Percentiles rank a stretch among this genome's conserved stretches.
These are phyloP conservation scores for Leccinellum albellum DNA, from an alignment of 768 basidiomycete species.

Conservation along the genomic window DNA sequence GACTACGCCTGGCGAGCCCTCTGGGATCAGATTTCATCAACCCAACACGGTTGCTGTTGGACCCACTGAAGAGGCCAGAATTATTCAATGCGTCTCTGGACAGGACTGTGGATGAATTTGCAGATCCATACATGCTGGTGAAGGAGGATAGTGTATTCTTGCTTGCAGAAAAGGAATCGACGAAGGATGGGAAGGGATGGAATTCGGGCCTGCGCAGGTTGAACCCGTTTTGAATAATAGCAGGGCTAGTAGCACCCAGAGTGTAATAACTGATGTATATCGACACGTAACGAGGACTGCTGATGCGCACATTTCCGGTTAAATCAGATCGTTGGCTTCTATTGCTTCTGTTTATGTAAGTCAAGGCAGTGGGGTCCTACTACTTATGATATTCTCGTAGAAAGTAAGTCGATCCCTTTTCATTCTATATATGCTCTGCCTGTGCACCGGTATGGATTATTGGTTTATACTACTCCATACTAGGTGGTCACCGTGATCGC, in stretches of 20 bases:
- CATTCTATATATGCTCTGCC: no score
- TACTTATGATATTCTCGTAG: no score
- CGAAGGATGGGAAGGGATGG: no score
- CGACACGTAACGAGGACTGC: no score
- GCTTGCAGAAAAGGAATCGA: not conserved
- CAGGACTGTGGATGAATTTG: not conserved
- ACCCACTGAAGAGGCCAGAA: constrained; percentile 9
- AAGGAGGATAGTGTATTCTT: not conserved
- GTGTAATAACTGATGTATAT: not conserved
- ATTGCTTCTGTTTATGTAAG: no score
- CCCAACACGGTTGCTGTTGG: constrained; percentile 10
- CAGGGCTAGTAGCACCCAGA: not conserved
- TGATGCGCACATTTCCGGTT: not conserved
- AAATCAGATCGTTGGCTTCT: no score
- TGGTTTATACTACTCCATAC: no score
- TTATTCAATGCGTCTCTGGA: constrained; percentile 10
- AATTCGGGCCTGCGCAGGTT: no score
- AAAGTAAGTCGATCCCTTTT: no score
- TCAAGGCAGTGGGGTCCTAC: no score
- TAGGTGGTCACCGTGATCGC: no score
- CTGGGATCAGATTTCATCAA: constrained; percentile 8
- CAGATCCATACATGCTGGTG: constrained; percentile 6
- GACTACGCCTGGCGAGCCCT: constrained; percentile 1
- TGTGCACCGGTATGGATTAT: no score
- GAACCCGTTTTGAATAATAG: not conserved